Evolutionary conservation across 2,329 filamentous ascomycete genomes (phyloP), one percentile per base, ranked within the genome.

Genomic region (Fusarium tupiense): DNA sequence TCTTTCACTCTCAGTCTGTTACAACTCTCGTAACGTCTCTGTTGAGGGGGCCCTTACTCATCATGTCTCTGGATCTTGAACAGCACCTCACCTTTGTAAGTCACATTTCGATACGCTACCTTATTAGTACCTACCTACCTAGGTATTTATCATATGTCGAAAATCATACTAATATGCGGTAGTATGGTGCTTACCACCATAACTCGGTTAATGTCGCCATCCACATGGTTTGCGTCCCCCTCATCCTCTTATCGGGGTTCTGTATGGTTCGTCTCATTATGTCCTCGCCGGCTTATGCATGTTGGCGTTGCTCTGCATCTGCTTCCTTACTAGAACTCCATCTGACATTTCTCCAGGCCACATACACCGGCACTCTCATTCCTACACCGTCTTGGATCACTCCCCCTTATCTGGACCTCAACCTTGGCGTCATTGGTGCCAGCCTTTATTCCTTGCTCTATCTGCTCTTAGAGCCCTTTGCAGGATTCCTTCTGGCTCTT

Each of bases 391-490:
- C 87, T 70, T 93, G 89, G 85, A 88, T 93, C 38, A 92, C 90
- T 37, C 85, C 90, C 24, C 91, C 92, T 35, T 91, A 93, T 78
- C 88, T 92, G 70, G 87, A 89, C 22, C 89, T 91, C 66, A 95
- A 91, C 75, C 85, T 91, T 49, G 90, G 89, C 72, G 94, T 90
- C 19, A 89, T 93, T 63, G 84, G 85, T 50, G 90, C 91, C 40
- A 87, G 90, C 60, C 79, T 91, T 35, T 98, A 96, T 84, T 89
- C 92, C 43, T 88, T 88, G 5, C 89, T 98, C 63, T 99, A 98
- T 81, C 88, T 98, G 54, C 89, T 99, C 29, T 92, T 99, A 79
- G 96, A 99, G 81, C 96, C 96, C 2, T 94, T 98, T 2, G 96
- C 96, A 17, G 96, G 96, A 58, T 91, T 90, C 17, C 85, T 93